phyloP scores from a whole-genome alignment of 2,329 filamentous ascomycete species.

The Talaromyces sp. region DNA sequence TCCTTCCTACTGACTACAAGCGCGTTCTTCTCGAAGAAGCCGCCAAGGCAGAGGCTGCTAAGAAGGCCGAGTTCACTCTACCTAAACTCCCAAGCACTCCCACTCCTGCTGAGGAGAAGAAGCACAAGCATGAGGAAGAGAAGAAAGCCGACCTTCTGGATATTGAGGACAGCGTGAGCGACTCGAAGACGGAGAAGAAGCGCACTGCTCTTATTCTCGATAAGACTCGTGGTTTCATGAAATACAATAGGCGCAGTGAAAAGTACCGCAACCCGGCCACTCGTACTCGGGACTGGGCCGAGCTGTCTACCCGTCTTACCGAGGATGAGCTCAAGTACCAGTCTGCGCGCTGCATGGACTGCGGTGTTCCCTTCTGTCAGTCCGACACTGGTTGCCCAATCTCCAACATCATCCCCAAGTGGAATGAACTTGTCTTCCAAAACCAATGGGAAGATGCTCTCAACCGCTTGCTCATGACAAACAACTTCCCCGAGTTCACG shows the following conservation, averaged over 20 bases:
- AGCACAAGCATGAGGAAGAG: conserved; percentile 57
- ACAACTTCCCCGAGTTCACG: conserved; percentile 98
- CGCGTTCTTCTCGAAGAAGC: conserved; percentile 82
- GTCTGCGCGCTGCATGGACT: conserved; percentile 96
- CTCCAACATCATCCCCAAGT: conserved; percentile 96
- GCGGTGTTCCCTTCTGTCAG: conserved; percentile 96
- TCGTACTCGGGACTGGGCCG: conserved; percentile 87
- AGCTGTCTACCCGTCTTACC: conserved; percentile 79
- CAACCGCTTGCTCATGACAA: conserved; percentile 88
- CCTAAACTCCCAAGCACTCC: conserved; percentile 54
- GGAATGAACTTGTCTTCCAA: conserved; percentile 76
- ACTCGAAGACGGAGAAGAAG: conserved; percentile 81
- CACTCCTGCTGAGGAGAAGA: conserved; percentile 48
- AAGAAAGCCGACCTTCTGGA: conserved; percentile 71
- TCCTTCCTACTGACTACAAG: conserved; percentile 94
- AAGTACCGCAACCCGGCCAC: conserved; percentile 85
- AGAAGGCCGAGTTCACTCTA: conserved; percentile 77
- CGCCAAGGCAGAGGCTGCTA: conserved; percentile 76
- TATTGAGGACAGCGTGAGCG: conserved; percentile 86
- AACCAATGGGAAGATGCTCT: conserved; percentile 87
- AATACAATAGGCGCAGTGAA: conserved; percentile 86
- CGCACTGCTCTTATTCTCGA: conserved; percentile 88
- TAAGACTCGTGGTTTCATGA: conserved; percentile 97
- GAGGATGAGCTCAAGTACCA: conserved; percentile 97
- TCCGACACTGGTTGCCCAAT: conserved; percentile 95